Base-by-base conservation (phyloP, 257 asterid species). In the Solanum habrochaites region DNA sequence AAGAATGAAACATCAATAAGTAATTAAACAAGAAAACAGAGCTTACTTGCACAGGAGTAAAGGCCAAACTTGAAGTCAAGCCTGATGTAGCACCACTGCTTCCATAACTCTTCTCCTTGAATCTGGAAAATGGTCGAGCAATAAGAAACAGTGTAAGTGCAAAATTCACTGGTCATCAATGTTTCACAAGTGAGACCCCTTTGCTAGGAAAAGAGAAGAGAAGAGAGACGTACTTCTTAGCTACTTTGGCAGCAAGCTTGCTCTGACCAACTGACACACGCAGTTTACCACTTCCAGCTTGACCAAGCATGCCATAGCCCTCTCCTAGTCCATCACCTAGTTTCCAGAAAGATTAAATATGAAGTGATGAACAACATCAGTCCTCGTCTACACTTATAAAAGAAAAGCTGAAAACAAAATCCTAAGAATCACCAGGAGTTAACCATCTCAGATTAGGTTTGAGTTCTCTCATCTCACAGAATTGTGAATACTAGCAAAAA, bases 221-320 rank as follows among this genome's bases (percentile, higher is more conserved):
- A 47, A 80, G 69, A 80, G 29, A 80, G 39, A 82, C 94, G 70
- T 90, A 96, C 99, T 91, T 97, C 92, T 94, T 97, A 83, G 98
- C 93, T 71, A 93, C 99, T 94, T 95, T 97, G 25, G 95, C 95
- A 62, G 95, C 98, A 87, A 97, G 99, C 91, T 92, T 93, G 94
- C 93, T 97, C 90, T 93, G 94, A 47, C 95, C 96, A 78, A 84
- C 92, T 85, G 99, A 90, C 49, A 97, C 97, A 52, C 99, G 98
- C 86, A 97, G 89, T 91, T 95, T 97, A 58, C 99, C 99, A 83
- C 94, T 97, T 71, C 99, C 98, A 88, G 98, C 96, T 90, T 97
- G 98, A 83, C 99, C 99, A 15, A 97, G 98, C 99, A 97, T 97
- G 88, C 99, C 99, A 85, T 97, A 97, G n/a, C 99, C 99, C 94